Evolutionary conservation across 1,284 basidiomycete genomes (phyloP).

Genomic region (Cerrena zonata): DNA sequence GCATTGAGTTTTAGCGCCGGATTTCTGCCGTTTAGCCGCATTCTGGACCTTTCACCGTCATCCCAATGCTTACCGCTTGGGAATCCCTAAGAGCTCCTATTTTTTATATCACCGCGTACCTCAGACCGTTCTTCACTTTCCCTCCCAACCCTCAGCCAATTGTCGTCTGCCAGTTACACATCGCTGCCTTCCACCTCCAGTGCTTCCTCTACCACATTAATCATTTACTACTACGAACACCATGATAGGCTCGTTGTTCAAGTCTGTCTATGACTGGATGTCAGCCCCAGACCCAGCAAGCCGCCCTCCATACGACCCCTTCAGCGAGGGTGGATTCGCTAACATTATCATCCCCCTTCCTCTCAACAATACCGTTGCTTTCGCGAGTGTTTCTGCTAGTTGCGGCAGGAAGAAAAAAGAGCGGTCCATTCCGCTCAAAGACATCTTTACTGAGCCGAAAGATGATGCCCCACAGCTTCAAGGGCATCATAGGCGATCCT

Average conservation of each 20-base stretch:
- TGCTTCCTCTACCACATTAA: too few species aligned
- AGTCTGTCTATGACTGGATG: conserved; percentile 1
- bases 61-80: too few species aligned
- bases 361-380: not conserved
- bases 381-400: not conserved
- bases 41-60: too few species aligned
- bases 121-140: too few species aligned
- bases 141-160: too few species aligned
- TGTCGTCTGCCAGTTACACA: too few species aligned
- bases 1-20: too few species aligned
- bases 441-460: not conserved
- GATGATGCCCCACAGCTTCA: not conserved
- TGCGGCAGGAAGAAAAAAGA: not conserved
- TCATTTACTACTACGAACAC: too few species aligned
- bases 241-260: conserved; percentile 1
- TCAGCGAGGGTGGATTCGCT: not conserved
- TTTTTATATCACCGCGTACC: too few species aligned
- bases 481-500: not conserved
- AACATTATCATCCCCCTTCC: not conserved
- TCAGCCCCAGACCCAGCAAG: not conserved
- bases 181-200: too few species aligned
- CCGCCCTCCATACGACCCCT: not conserved
- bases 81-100: too few species aligned
- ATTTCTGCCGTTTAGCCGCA: too few species aligned
- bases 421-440: not conserved